A percentile compares a stretch with the other conserved stretches of the same genome.
Conservation (phyloP, 164 flowering plant species). For the Akebia trifoliata region DNA sequence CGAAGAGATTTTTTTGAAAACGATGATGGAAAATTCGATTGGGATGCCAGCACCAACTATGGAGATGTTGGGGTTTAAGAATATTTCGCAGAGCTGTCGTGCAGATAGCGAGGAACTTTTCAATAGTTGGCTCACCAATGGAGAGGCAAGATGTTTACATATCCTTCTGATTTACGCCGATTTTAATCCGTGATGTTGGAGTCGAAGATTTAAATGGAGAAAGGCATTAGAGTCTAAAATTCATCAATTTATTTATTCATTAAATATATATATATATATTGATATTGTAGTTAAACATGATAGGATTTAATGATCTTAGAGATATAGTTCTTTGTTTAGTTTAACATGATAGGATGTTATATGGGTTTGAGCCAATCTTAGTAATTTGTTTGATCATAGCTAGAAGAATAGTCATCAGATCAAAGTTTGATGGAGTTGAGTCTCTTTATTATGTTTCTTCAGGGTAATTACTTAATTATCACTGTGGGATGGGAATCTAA, state of each 20-base stretch:
- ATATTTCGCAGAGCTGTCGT: constrained; percentile 48
- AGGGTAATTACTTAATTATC: not conserved
- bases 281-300: not conserved
- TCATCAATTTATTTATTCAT: too few species aligned
- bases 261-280: not conserved
- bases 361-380: too few species aligned
- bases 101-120: constrained; percentile 76
- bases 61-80: constrained; percentile 74
- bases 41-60: constrained; percentile 57
- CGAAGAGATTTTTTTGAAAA: constrained; percentile 58
- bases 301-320: not conserved
- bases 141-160: constrained; percentile 54
- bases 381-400: too few species aligned
- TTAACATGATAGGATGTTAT: too few species aligned
- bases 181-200: not conserved
- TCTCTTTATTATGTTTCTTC: too few species aligned
- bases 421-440: too few species aligned
- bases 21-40: constrained; percentile 55
- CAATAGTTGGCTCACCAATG: constrained; percentile 70
- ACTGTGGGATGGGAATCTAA: not conserved
- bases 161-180: constrained; percentile 6
- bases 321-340: too few species aligned
- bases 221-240: too few species aligned
- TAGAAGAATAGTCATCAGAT: too few species aligned
- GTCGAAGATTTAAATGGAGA: not conserved